Percentiles rank a stretch among this genome's conserved stretches.
phyloP scores from a whole-genome alignment of 106 monocot species.

The Allium cepa region DNA sequence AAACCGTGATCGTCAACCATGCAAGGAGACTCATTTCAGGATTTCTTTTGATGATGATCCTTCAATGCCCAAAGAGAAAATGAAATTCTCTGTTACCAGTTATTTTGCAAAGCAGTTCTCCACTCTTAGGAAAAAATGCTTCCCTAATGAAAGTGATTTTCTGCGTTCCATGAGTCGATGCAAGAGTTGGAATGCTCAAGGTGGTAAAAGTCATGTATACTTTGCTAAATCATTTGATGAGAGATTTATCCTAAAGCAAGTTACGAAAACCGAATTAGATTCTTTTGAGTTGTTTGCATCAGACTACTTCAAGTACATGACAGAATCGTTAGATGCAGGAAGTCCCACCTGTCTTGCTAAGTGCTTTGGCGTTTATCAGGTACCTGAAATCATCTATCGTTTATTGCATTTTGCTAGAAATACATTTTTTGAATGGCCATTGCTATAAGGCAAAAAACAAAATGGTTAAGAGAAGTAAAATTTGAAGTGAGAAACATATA shows the following conservation, averaged over 20 bases:
- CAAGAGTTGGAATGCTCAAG: slow-evolving; percentile 85
- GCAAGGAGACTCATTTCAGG: slow-evolving; percentile 51
- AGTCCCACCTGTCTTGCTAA: slow-evolving; percentile 93
- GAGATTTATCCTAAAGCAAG: slow-evolving; percentile 91
- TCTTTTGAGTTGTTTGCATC: slow-evolving; percentile 87
- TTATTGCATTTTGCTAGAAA: too few species aligned
- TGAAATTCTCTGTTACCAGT: slow-evolving; percentile 78
- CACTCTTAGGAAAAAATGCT: slow-evolving; percentile 68
- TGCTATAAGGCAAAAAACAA: too few species aligned
- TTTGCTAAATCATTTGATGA: slow-evolving; percentile 92
- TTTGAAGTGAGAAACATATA: too few species aligned
- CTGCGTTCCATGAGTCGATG: slow-evolving; percentile 79
- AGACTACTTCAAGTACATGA: slow-evolving; percentile 81
- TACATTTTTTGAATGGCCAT: too few species aligned
- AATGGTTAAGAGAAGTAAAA: too few species aligned
- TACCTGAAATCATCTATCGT: neutral
- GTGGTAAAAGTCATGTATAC: slow-evolving; percentile 97
- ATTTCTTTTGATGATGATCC: slow-evolving; percentile 61
- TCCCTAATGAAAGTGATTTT: slow-evolving; percentile 59
- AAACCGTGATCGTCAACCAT: slow-evolving; percentile 11
- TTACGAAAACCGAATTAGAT: slow-evolving; percentile 87
- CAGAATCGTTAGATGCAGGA: slow-evolving; percentile 47
- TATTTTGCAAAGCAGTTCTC: slow-evolving; percentile 90
- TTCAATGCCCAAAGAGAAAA: slow-evolving; percentile 53
- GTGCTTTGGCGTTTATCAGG: slow-evolving; percentile 90